A percentile compares a stretch with the other conserved stretches of the same genome.
Evolutionary conservation across 2,329 filamentous ascomycete genomes (phyloP).

Genomic region (Hysterium pulicare): DNA sequence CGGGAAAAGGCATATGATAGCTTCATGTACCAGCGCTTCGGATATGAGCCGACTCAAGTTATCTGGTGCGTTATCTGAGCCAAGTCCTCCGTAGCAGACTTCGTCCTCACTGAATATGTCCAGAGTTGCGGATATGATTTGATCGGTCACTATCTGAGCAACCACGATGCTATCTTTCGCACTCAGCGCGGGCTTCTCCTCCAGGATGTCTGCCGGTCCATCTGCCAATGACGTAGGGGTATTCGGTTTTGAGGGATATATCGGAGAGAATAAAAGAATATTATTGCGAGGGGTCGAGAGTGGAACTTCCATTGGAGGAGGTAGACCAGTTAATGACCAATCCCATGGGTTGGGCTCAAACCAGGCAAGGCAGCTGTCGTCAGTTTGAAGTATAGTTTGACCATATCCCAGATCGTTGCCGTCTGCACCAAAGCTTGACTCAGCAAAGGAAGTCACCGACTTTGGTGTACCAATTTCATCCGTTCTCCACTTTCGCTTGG

Average conservation of each 20-base stretch:
- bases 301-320: slow-evolving; percentile 22
- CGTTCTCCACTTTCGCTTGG: slow-evolving; percentile 32
- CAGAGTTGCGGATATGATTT: slow-evolving; percentile 56
- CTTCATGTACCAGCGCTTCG: slow-evolving; percentile 20
- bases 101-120: slow-evolving; percentile 27
- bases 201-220: slow-evolving; percentile 15
- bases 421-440: slow-evolving; percentile 27
- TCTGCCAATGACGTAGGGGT: slow-evolving; percentile 35
- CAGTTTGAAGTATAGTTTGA: slow-evolving; percentile 10
- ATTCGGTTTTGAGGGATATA: slow-evolving; percentile 23
- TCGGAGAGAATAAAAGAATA: slow-evolving; percentile 26
- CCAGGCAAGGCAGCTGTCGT: slow-evolving; percentile 21
- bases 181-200: slow-evolving; percentile 25
- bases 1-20: slow-evolving; percentile 29
- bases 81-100: not conserved
- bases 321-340: slow-evolving; percentile 33
- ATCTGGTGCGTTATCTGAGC: not conserved
- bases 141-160: slow-evolving; percentile 69
- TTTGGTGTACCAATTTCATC: slow-evolving; percentile 36
- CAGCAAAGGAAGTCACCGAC: slow-evolving; percentile 33
- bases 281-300: slow-evolving; percentile 20
- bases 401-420: slow-evolving; percentile 15
- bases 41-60: slow-evolving; percentile 11
- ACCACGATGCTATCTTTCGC: slow-evolving; percentile 64
- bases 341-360: slow-evolving; percentile 36